A percentile compares a stretch with the other conserved stretches of the same genome.
Evolutionary conservation across 495 filamentous ascomycete genomes (phyloP).

Genomic region (Aspergillus diversus): DNA sequence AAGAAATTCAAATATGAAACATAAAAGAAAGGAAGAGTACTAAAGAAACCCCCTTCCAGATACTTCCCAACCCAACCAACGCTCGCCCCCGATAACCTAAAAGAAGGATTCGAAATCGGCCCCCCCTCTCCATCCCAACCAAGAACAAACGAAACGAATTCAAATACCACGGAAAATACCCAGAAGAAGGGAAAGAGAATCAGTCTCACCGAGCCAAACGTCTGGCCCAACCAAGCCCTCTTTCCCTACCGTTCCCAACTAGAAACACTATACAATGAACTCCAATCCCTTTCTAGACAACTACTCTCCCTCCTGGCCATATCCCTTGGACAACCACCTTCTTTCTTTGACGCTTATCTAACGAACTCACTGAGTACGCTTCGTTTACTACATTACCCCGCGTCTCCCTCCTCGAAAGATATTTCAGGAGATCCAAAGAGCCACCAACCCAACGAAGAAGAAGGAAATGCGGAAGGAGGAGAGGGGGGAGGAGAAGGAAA

Average conservation of each 20-base stretch:
- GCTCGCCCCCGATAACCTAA: conserved; percentile 41
- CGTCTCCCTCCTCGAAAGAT: neutral
- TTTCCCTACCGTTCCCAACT: conserved; percentile 26
- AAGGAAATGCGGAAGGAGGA: neutral
- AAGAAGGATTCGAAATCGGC: conserved; percentile 54
- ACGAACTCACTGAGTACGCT: conserved; percentile 46
- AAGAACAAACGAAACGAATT: neutral
- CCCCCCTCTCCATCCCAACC: conserved; percentile 15
- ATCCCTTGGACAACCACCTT: conserved; percentile 38
- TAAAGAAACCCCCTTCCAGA: conserved; percentile 20
- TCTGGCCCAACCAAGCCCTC: conserved; percentile 35
- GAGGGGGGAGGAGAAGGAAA: conserved; percentile 3
- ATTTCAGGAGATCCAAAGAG: neutral
- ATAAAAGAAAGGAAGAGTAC: neutral
- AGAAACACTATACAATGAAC: conserved; percentile 45
- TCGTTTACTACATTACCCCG: conserved; percentile 45
- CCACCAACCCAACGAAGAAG: neutral
- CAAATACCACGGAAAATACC: no score
- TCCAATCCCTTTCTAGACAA: conserved; percentile 42
- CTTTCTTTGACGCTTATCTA: conserved; percentile 45
- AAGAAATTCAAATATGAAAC: no score
- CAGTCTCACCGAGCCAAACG: conserved; percentile 47
- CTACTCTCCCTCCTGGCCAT: conserved; percentile 47
- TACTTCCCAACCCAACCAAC: conserved; percentile 47
- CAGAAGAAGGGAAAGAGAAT: conserved; percentile 23